Conservation (phyloP, 495 filamentous ascomycete species). For the Rusavskia elegans region DNA sequence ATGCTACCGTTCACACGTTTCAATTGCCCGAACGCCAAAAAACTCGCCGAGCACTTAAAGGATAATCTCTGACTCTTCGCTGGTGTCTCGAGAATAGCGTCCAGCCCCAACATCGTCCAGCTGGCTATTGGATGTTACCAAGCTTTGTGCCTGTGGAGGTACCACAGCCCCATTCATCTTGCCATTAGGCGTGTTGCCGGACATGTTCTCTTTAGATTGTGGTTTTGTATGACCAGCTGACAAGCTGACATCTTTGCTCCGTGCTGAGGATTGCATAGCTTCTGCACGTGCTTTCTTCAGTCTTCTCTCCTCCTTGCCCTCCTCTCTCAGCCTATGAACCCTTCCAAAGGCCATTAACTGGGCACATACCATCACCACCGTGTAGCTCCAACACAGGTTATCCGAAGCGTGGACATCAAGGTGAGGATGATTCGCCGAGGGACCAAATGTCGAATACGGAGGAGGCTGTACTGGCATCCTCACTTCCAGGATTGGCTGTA, state of each 20-base stretch:
- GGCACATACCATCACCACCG: constrained; percentile 14
- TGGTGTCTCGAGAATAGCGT: background rate
- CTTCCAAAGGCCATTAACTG: constrained; percentile 12
- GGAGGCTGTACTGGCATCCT: constrained; percentile 13
- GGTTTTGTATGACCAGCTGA: background rate
- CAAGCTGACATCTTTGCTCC: background rate
- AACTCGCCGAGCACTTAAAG: background rate
- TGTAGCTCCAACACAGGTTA: constrained; percentile 23
- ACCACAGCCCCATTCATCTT: background rate
- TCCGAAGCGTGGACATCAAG: constrained; percentile 22
- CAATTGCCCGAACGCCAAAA: background rate
- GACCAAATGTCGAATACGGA: constrained; percentile 15
- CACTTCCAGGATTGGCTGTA: constrained; percentile 14
- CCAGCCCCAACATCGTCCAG: background rate
- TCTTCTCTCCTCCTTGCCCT: constrained; percentile 4
- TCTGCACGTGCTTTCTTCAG: constrained; percentile 3
- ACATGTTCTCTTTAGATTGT: background rate
- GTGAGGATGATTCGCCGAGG: constrained; percentile 14
- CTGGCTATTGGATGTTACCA: background rate
- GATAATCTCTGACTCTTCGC: background rate
- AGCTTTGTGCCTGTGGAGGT: background rate
- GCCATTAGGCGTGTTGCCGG: background rate
- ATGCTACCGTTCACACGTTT: background rate
- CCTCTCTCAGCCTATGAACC: constrained; percentile 9
- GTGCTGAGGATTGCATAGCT: background rate